Evolutionary conservation across 768 basidiomycete species (phyloP).

Genomic region (Lyophyllum decastes): DNA sequence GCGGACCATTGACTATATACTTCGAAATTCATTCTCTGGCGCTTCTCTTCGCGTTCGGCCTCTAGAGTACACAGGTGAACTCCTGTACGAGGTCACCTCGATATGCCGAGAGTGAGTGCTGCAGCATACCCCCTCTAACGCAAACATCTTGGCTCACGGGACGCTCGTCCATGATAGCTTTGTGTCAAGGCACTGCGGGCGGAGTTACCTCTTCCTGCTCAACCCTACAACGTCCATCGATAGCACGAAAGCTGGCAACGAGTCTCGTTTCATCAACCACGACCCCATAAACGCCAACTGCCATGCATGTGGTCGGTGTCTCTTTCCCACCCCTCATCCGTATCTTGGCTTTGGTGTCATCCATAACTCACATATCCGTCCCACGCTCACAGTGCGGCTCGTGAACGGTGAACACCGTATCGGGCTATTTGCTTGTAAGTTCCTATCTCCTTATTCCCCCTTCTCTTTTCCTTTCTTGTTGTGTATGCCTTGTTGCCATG

Average conservation of each 20-base stretch:
- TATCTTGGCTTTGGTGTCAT: not conserved
- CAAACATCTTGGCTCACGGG: not conserved
- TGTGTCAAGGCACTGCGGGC: slow-evolving; percentile 45
- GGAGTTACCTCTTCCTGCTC: slow-evolving; percentile 66
- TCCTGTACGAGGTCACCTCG: slow-evolving; percentile 50
- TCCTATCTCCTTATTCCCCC: not conserved
- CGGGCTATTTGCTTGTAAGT: slow-evolving; percentile 59
- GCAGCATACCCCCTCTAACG: not conserved
- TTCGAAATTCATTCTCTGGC: not conserved
- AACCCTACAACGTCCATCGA: slow-evolving; percentile 53
- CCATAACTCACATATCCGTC: not conserved
- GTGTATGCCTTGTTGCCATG: not conserved
- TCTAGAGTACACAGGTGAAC: slow-evolving; percentile 71
- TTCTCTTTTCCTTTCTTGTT: not conserved
- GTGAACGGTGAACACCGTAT: slow-evolving; percentile 73
- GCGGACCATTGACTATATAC: not conserved
- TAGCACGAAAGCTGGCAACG: slow-evolving; percentile 55
- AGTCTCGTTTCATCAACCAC: slow-evolving; percentile 73
- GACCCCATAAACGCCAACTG: slow-evolving; percentile 42
- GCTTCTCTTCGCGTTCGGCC: too few species aligned
- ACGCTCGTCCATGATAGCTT: slow-evolving; percentile 27
- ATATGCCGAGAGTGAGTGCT: slow-evolving; percentile 50
- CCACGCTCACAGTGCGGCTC: slow-evolving; percentile 45
- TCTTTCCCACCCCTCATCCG: not conserved
- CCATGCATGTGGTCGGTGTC: slow-evolving; percentile 40